Conservation (phyloP, 176 grass and related monocot species). For the Phoenix dactylifera region DNA sequence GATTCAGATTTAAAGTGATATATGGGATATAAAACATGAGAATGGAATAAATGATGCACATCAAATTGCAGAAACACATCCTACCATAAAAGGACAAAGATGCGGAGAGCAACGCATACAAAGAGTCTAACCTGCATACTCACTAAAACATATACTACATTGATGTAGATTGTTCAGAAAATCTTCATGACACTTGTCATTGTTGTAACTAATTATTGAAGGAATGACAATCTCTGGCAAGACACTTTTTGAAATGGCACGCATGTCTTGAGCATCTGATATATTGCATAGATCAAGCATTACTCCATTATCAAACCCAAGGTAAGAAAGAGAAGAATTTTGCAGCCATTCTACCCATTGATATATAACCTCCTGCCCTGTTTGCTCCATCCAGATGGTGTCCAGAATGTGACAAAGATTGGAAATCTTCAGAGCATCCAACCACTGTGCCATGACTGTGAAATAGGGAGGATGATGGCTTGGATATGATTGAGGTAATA, state of each 20-base stretch:
- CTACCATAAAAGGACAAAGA: no score
- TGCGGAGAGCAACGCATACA: neutral
- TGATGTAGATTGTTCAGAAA: constrained; percentile 52
- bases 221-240: constrained; percentile 50
- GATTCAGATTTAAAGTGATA: no score
- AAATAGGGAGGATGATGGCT: constrained; percentile 39
- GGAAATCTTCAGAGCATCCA: constrained; percentile 37
- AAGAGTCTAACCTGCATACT: constrained; percentile 37
- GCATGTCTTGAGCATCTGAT: constrained; percentile 23
- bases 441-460: constrained; percentile 35
- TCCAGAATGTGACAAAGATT: constrained; percentile 42
- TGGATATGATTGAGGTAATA: constrained; percentile 38
- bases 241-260: constrained; percentile 27
- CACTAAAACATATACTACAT: constrained; percentile 45
- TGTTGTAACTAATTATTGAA: constrained; percentile 53
- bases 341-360: constrained; percentile 49
- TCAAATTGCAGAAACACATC: no score
- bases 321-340: constrained; percentile 26
- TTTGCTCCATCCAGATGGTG: constrained; percentile 37
- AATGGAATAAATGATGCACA: no score
- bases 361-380: constrained; percentile 44
- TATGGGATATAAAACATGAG: no score
- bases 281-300: constrained; percentile 29
- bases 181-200: constrained; percentile 39
- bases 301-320: constrained; percentile 40